Evolutionary conservation across 805 yeast species (phyloP), one percentile per base, ranked within the genome.

Genomic region (Saturnispora sanitii): DNA sequence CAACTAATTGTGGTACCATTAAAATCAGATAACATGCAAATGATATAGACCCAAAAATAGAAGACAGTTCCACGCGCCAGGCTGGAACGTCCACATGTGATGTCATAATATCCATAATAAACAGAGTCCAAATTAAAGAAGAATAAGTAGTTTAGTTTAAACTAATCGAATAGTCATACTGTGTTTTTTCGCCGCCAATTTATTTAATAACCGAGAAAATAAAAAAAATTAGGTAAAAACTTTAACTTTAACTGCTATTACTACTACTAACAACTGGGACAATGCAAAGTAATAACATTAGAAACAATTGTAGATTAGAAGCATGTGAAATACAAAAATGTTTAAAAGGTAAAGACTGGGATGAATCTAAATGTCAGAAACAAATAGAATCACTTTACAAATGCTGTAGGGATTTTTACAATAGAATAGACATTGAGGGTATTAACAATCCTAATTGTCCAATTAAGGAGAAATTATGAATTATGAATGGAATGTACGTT

Each of bases 271-370:
- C n/a, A n/a, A n/a, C n/a, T n/a, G n/a, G n/a, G n/a, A n/a, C n/a
- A n/a, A n/a, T n/a, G n/a, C n/a, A n/a, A n/a, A n/a, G n/a, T 25
- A 25, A 25, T 18, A 17, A n/a, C 15, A 25, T 31, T 23, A 70
- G 67, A 41, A 73, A 82, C 2, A 13, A 30, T 15, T 85, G 95
- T 60, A 82, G 82, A 54, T 70, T 82, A 5, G 70, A 79, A 47
- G 95, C 95, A 2, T 85, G 95, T 62, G 78, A 77, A 3, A 85
- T 85, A 30, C 94, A 84, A 69, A 82, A 79, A 49, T 87, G 96
- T 54, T 62, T 87, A 8, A 70, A 72, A 39, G 54, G 61, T 20
- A 69, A 70, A 48, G 69, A 73, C 30, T 87, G 77, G 60, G 70
- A 83, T 56, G 96, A 88, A 55, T 57, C 82, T 6, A 77, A 73